These are phyloP conservation scores for Chaetomium globosum DNA, from an alignment of 2,329 filamentous ascomycete species.

Conservation along the genomic window DNA sequence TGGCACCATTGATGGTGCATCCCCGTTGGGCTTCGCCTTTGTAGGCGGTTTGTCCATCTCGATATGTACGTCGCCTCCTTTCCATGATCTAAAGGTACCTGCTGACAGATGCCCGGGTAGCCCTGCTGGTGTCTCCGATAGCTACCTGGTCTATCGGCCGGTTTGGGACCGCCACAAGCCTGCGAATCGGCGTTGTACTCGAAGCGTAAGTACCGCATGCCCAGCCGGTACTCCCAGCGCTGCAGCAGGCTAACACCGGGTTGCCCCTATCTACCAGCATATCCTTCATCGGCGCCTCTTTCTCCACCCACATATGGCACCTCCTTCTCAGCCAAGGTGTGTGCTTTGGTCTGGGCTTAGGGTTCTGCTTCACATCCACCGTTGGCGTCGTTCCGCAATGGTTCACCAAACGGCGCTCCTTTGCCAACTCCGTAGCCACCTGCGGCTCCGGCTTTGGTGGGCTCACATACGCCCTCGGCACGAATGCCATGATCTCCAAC, in stretches of 20 bases:
- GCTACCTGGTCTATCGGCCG: conserved; percentile 63
- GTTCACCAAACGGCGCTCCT: conserved; percentile 68
- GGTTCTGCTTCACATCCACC: conserved; percentile 71
- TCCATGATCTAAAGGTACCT: conserved; percentile 33
- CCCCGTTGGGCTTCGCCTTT: conserved; percentile 71
- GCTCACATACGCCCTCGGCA: conserved; percentile 66
- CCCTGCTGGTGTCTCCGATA: conserved; percentile 68
- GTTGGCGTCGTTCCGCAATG: conserved; percentile 72
- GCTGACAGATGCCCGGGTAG: conserved; percentile 41
- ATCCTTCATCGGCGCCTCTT: conserved; percentile 70
- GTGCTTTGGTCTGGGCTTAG: conserved; percentile 77
- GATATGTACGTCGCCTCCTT: conserved; percentile 42
- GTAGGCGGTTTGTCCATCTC: conserved; percentile 72
- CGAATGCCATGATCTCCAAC: conserved; percentile 67
- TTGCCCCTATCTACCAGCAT: conserved; percentile 38
- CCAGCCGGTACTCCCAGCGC: not conserved
- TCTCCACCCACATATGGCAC: conserved; percentile 71
- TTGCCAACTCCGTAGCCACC: conserved; percentile 69
- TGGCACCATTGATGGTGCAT: conserved; percentile 64
- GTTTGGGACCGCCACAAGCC: conserved; percentile 64
- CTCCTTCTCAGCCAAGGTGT: conserved; percentile 75
- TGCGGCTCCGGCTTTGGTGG: conserved; percentile 78
- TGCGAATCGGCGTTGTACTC: conserved; percentile 66
- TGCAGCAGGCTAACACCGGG: not conserved
- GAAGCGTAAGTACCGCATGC: conserved; percentile 51